Base-by-base conservation (phyloP, 2,329 filamentous ascomycete species). In the Exserohilum turcica region DNA sequence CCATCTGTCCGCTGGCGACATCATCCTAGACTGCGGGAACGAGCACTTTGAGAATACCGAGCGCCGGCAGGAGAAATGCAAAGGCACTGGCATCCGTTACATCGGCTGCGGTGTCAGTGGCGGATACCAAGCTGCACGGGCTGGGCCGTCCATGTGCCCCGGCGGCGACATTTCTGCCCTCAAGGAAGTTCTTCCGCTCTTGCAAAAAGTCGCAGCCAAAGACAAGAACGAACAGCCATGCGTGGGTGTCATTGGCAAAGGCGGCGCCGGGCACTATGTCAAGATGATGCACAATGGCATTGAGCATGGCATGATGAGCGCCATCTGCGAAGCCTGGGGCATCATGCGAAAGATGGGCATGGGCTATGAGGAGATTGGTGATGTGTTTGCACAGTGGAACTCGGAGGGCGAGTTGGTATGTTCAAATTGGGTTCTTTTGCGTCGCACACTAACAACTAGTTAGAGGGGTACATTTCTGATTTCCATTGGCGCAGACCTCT, bases 221-320 rank as follows among this genome's bases (percentile, higher is more conserved):
- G 85, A 86, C 49, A 74, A 75, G 31, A 75, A 82, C 3, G 84
- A 84, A 0, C 80, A 77, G 9, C 80, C 86, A 0, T 90, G 86
- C 60, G 84, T 87, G 0, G 82, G 76, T 0, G 77, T 80, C 21
- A 79, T 87, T 40, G 87, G 87, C 0, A 81, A 82, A 2, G 83
- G 83, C 0, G 86, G 87, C 1, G 80, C 83, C 1, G 87, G 87
- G 0, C 87, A 90, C 68, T 90, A 86, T 64, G 85, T 89, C 35
- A 90, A 91, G 76, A 90, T 90, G 86, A 80, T 89, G 3, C 87
- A 90, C 67, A 89, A 90, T 59, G 87, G 86, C 1, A 89, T 90
- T 55, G 87, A 90, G 66, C 86, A 89, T 56, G 87, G 86, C 1
- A 88, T 90, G 83, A 82, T 90, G 76, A 83, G 81, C 47, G 78